Base-by-base conservation (phyloP, 2,329 filamentous ascomycete genomes). In the Sphaceloma murrayae region DNA sequence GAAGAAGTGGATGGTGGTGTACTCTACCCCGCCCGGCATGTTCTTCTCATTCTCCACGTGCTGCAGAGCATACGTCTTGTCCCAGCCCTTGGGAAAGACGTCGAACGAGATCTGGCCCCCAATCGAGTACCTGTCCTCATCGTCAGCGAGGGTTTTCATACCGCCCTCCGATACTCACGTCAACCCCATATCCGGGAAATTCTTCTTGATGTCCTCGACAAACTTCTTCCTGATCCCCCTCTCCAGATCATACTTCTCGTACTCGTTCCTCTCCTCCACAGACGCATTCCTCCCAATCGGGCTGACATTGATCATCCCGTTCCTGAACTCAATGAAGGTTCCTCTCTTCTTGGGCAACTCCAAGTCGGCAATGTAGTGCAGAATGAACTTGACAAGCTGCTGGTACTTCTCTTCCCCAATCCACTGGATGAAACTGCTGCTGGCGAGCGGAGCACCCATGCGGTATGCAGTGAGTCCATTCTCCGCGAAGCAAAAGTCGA, bases 71-170 rank as follows among this genome's bases (percentile, higher is more conserved):
- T 94, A 98, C 7, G 85, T 94, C 79, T 96, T 98, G 70, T 98
- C 91, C 91, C 91, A 98, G 59, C 91, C 91, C 2, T 72, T 77
- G 52, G 91, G 91, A 75, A 98, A 98, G 57, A 96, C 84, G 61
- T 98, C 91, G 64, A 98, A 98, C 48, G 88, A 95, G 66, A 98
- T 95, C 62, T 95, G 86, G 43, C 91, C 91, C 55, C 91, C 91
- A 57, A 98, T 94, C 51, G 86, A 89, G 72, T 82, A 95, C 31
- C 84, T 88, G 49, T 50, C 7, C 10, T 11, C 18, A 17, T 26
- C 33, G 21, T 21, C 34, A 18, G 24, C 16, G 8, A 32, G 7
- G 14, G 22, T 17, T 13, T 14, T 11, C 2, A 14, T 40, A 10
- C 7, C 13, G 19, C 21, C 11, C 44, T 39, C 48, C 10, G 13